These are phyloP conservation scores for Malania oleifera DNA, from an alignment of 164 flowering plant genomes.

Conservation along the genomic window DNA sequence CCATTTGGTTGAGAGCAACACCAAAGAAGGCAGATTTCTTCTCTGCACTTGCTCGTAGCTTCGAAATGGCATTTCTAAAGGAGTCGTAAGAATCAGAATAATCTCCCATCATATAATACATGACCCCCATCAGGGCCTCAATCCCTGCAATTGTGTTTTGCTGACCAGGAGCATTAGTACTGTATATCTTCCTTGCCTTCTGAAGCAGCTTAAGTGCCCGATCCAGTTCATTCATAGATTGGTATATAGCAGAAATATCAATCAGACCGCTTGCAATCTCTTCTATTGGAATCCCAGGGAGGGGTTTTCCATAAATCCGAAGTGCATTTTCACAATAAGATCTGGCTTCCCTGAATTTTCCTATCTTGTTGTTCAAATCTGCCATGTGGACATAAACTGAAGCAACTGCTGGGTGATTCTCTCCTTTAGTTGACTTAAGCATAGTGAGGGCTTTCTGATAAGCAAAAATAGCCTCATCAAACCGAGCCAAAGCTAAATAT, in stretches of 20 bases:
- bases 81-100: slow-evolving; percentile 32
- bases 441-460: slow-evolving; percentile 47
- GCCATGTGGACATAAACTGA: slow-evolving; percentile 50
- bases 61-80: slow-evolving; percentile 31
- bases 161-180: slow-evolving; percentile 26
- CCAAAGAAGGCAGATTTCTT: slow-evolving; percentile 47
- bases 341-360: slow-evolving; percentile 46
- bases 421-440: slow-evolving; percentile 40
- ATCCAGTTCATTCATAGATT: slow-evolving; percentile 44
- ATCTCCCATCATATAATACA: slow-evolving; percentile 41
- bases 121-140: slow-evolving; percentile 53
- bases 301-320: slow-evolving; percentile 30
- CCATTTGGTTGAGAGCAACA: slow-evolving; percentile 50
- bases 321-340: slow-evolving; percentile 48
- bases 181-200: slow-evolving; percentile 30
- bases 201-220: slow-evolving; percentile 35
- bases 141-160: slow-evolving; percentile 50
- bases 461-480: slow-evolving; percentile 46
- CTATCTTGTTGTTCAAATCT: slow-evolving; percentile 48
- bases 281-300: slow-evolving; percentile 31
- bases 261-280: slow-evolving; percentile 46
- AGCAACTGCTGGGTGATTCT: slow-evolving; percentile 45
- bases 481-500: slow-evolving; percentile 39
- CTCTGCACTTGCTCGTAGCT: slow-evolving; percentile 41
- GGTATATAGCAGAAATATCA: slow-evolving; percentile 44